These are phyloP conservation scores for Ophiosphaerella herpotricha DNA, from an alignment of 2,329 filamentous ascomycete species.

Conservation along the genomic window DNA sequence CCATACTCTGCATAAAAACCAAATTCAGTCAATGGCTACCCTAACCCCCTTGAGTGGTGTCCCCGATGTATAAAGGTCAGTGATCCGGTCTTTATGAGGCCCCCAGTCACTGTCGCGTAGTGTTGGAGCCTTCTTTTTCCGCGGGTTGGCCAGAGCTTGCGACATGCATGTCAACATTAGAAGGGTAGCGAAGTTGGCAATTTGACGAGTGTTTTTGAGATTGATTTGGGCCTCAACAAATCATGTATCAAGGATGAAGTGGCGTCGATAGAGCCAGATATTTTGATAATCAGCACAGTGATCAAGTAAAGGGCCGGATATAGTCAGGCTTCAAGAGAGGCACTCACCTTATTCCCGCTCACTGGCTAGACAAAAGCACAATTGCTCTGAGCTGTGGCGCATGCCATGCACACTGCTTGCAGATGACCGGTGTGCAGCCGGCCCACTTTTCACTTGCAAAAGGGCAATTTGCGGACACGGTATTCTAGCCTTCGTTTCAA, in stretches of 20 bases:
- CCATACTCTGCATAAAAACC: neutral
- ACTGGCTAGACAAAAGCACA: conserved; percentile 1
- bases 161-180: conserved; percentile 2
- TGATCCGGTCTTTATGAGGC: conserved; percentile 13
- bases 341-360: neutral
- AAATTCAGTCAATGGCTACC: neutral
- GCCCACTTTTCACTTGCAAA: neutral
- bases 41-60: neutral
- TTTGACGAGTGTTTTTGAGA: no score
- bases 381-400: neutral
- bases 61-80: conserved; percentile 8
- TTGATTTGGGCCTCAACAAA: no score
- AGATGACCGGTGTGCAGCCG: neutral
- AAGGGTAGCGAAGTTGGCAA: neutral
- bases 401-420: neutral
- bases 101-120: conserved; percentile 11
- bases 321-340: neutral
- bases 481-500: no score
- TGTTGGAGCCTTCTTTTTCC: conserved; percentile 23
- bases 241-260: no score
- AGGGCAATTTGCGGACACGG: neutral
- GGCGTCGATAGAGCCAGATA: no score
- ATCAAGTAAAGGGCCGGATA: neutral
- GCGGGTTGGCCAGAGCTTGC: conserved; percentile 11
- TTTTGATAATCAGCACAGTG: no score